Conservation (phyloP, 169 alveolate genomes). For the Amoebophrya sp. region DNA sequence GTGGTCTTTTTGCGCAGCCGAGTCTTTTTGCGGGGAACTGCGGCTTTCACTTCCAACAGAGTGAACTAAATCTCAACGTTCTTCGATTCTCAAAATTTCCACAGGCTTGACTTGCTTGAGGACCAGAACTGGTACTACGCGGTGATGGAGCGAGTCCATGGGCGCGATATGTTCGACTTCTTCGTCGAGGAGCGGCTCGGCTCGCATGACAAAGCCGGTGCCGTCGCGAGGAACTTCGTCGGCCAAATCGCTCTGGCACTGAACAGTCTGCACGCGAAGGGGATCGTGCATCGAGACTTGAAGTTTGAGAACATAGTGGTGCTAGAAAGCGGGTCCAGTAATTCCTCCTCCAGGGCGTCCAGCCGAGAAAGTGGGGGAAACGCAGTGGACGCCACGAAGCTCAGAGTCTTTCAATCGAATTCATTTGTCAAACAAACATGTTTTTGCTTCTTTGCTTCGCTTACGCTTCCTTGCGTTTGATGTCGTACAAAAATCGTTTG, state of each 20-base stretch:
- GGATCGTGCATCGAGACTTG: background rate
- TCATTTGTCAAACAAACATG: too few relatives aligned
- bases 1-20: background rate
- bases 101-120: background rate
- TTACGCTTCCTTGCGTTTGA: too few relatives aligned
- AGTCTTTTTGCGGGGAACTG: background rate
- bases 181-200: background rate
- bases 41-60: background rate
- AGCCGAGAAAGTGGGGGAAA: too few relatives aligned
- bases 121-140: background rate
- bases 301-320: background rate
- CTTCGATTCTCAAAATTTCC: background rate
- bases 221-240: background rate
- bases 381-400: too few relatives aligned
- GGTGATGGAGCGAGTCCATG: background rate
- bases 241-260: background rate
- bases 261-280: background rate
- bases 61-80: background rate
- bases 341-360: too few relatives aligned
- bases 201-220: background rate
- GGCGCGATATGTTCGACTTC: background rate
- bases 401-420: too few relatives aligned
- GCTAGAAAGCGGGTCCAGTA: background rate
- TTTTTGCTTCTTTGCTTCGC: too few relatives aligned
- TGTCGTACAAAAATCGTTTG: too few relatives aligned